Evolutionary conservation across 2,329 filamentous ascomycete genomes (phyloP).

Genomic region (Tolypocladium sp.): DNA sequence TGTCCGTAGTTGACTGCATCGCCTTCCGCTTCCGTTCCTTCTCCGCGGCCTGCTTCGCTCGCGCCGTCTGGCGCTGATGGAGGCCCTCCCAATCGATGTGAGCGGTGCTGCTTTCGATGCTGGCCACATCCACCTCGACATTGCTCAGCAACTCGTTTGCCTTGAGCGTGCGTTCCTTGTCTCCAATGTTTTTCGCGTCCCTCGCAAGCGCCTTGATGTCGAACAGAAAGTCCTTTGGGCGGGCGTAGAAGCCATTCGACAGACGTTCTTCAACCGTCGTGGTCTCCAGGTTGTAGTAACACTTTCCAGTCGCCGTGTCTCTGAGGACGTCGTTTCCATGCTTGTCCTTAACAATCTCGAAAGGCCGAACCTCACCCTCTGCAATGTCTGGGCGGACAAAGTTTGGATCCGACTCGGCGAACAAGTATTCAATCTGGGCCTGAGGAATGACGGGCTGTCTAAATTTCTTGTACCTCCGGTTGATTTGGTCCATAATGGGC

Average conservation of each 20-base stretch:
- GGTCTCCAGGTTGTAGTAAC: slow-evolving; percentile 91
- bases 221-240: slow-evolving; percentile 78
- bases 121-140: slow-evolving; percentile 84
- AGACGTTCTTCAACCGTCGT: slow-evolving; percentile 92
- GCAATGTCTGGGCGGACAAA: slow-evolving; percentile 50
- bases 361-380: slow-evolving; percentile 57
- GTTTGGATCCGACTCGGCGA: slow-evolving; percentile 72
- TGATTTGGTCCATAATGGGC: slow-evolving; percentile 95
- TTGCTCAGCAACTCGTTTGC: slow-evolving; percentile 89
- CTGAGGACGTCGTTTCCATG: slow-evolving; percentile 68
- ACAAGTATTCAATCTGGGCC: slow-evolving; percentile 67
- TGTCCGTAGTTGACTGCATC: slow-evolving; percentile 44
- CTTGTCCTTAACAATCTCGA: slow-evolving; percentile 69
- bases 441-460: slow-evolving; percentile 70
- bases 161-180: slow-evolving; percentile 73
- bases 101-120: slow-evolving; percentile 59
- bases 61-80: slow-evolving; percentile 62
- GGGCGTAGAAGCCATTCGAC: slow-evolving; percentile 91
- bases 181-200: slow-evolving; percentile 75
- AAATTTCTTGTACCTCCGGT: slow-evolving; percentile 82
- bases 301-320: slow-evolving; percentile 69
- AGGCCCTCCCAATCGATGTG: slow-evolving; percentile 75
- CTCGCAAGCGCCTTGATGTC: slow-evolving; percentile 80
- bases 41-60: slow-evolving; percentile 50
- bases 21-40: slow-evolving; percentile 54